phyloP scores from a whole-genome alignment of 2,329 filamentous ascomycete genomes.

The Fusarium metavorans region DNA sequence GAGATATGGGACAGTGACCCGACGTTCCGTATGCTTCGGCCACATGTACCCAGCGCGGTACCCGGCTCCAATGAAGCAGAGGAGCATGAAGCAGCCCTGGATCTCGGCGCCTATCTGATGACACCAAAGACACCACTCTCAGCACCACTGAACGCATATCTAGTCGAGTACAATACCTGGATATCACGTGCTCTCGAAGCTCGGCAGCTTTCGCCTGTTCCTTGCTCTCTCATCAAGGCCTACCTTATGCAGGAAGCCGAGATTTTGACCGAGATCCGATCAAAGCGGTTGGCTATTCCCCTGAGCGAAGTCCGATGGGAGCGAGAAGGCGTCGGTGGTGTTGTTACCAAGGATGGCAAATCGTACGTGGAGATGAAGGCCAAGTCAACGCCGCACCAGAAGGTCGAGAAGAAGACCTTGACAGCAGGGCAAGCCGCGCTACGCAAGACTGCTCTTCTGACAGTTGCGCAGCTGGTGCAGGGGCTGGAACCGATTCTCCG shows the following conservation, averaged over 20 bases:
- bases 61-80: conserved; percentile 56
- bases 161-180: conserved; percentile 88
- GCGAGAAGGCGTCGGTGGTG: conserved; percentile 76
- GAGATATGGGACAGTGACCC: conserved; percentile 94
- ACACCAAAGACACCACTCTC: conserved; percentile 86
- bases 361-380: conserved; percentile 69
- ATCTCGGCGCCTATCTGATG: conserved; percentile 84
- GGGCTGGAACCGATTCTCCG: conserved; percentile 85
- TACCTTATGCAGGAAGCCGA: conserved; percentile 85
- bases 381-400: conserved; percentile 55
- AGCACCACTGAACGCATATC: conserved; percentile 81
- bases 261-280: conserved; percentile 74
- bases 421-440: conserved; percentile 78
- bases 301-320: conserved; percentile 90
- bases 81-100: conserved; percentile 73
- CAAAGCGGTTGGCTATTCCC: conserved; percentile 86
- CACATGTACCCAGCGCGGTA: conserved; percentile 72
- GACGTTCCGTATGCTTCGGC: conserved; percentile 83
- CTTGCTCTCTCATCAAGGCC: conserved; percentile 83
- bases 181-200: conserved; percentile 79
- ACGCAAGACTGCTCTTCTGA: conserved; percentile 82
- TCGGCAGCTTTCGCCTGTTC: conserved; percentile 77
- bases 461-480: conserved; percentile 85
- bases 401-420: conserved; percentile 63
- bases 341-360: conserved; percentile 70